A percentile compares a stretch with the other conserved stretches of the same genome.
phyloP scores from a whole-genome alignment of 2,329 filamentous ascomycete species.

The Ophiostoma quercus region DNA sequence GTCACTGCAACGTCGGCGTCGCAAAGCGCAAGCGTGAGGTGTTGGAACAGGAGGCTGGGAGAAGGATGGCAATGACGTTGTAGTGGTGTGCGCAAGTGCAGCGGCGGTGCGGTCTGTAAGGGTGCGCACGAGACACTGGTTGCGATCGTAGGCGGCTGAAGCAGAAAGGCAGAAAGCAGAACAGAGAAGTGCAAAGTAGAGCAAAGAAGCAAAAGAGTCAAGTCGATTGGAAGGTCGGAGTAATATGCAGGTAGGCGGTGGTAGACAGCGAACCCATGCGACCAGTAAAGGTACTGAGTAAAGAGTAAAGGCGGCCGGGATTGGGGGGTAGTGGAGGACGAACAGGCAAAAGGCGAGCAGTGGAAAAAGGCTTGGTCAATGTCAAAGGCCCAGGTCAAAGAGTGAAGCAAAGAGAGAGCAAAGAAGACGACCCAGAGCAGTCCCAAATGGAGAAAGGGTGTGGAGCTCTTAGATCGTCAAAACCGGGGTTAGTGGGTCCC shows the following conservation, averaged over 20 bases:
- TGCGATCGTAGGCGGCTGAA: background rate
- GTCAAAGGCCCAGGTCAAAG: slow-evolving; percentile 1
- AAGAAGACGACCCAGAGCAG: background rate
- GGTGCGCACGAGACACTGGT: background rate
- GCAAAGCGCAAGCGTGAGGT: background rate
- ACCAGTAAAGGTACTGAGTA: background rate
- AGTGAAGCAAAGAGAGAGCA: background rate
- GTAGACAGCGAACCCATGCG: background rate
- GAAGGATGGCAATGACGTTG: background rate
- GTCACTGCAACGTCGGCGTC: background rate
- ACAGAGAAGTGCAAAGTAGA: background rate
- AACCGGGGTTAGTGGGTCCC: slow-evolving; percentile 19
- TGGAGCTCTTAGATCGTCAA: slow-evolving; percentile 21
- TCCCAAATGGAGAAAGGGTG: slow-evolving; percentile 12
- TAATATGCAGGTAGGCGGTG: background rate
- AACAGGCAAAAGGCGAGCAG: background rate
- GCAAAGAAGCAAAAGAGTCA: background rate
- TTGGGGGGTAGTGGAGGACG: background rate
- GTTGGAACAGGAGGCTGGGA: background rate
- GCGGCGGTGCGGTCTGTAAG: background rate
- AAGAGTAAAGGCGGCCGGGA: background rate
- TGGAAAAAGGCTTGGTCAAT: background rate
- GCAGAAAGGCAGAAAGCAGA: background rate
- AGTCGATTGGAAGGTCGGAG: background rate
- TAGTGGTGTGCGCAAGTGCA: background rate